Evolutionary conservation across 345 rosid genomes (phyloP).

Genomic region (Angophora floribunda): DNA sequence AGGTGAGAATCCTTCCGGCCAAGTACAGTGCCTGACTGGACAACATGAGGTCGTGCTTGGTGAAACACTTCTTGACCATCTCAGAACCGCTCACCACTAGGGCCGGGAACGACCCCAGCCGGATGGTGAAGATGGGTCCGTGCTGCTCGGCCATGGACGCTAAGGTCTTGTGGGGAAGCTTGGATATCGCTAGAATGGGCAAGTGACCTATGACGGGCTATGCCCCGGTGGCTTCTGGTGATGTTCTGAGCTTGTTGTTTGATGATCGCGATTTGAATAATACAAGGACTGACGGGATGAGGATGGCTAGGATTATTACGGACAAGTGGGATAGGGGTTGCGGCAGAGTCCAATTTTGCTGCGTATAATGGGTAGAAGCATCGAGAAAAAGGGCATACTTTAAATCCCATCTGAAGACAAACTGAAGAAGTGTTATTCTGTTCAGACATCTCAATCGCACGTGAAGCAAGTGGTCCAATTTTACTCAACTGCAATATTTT

Average conservation of each 20-base stretch:
- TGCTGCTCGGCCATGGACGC: slow-evolving; percentile 19
- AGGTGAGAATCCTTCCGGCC: slow-evolving; percentile 4
- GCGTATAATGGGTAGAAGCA: background rate
- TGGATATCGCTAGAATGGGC: background rate
- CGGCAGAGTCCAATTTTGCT: background rate
- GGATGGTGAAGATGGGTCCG: slow-evolving; percentile 26
- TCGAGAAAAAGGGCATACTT: background rate
- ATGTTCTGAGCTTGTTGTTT: background rate
- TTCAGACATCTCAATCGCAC: no score
- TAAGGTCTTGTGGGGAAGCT: slow-evolving; percentile 19
- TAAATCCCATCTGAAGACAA: no score
- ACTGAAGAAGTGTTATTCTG: no score
- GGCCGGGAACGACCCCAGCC: slow-evolving; percentile 11
- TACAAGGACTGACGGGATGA: background rate
- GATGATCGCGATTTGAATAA: slow-evolving; percentile 1
- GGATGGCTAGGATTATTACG: background rate
- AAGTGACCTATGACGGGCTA: slow-evolving; percentile 42
- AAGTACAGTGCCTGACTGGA: slow-evolving; percentile 12
- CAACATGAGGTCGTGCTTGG: slow-evolving; percentile 13
- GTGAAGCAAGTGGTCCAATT: no score
- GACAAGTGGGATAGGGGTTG: background rate
- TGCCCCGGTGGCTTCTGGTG: background rate
- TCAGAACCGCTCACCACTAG: slow-evolving; percentile 10
- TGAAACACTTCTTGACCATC: slow-evolving; percentile 21
- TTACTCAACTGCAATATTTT: no score